Evolutionary conservation across 108 stramenopile genomes (phyloP).

Genomic region (Fragilariopsis cylindrus): DNA sequence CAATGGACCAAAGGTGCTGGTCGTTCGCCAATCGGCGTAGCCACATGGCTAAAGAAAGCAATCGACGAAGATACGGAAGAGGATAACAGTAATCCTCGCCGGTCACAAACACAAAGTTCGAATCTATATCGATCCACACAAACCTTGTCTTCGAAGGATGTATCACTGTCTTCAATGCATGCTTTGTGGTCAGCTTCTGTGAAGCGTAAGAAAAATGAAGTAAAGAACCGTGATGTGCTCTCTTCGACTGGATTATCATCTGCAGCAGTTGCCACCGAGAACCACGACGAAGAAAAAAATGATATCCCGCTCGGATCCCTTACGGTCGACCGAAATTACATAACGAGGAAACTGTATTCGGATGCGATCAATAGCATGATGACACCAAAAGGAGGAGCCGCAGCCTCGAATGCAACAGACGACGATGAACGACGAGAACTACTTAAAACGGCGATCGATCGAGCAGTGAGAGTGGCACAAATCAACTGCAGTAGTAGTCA

Average conservation of each 20-base stretch:
- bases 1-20: constrained; percentile 57
- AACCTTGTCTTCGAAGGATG: background rate
- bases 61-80: background rate
- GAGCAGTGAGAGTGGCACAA: constrained; percentile 60
- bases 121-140: background rate
- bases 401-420: constrained; percentile 2
- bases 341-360: constrained; percentile 8
- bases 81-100: background rate
- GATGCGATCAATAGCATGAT: constrained; percentile 2
- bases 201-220: background rate
- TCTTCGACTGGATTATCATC: constrained; percentile 1
- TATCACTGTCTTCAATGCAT: background rate
- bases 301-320: background rate
- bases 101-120: background rate
- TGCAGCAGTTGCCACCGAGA: background rate
- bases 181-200: background rate
- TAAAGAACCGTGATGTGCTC: background rate
- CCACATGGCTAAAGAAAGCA: constrained; percentile 29
- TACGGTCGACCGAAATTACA: too few relatives aligned
- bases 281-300: constrained; percentile 10
- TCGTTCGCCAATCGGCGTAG: constrained; percentile 58
- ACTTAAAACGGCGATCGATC: constrained; percentile 49
- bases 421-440: background rate
- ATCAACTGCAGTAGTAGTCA: constrained; percentile 70
- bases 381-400: background rate